Conservation (phyloP, 257 asterid genomes). For the Solanum chmielewskii region DNA sequence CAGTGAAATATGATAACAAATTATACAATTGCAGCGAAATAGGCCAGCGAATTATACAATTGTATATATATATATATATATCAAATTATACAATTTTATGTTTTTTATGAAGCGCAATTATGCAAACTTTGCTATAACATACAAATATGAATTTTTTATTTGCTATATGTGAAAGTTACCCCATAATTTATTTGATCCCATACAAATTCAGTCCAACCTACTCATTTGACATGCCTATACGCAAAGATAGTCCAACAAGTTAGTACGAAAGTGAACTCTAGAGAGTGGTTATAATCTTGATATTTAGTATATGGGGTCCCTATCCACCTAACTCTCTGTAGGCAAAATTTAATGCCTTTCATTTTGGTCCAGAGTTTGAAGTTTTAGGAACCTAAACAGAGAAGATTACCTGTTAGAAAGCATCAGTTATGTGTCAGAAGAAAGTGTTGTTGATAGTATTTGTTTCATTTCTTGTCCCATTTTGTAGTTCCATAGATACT, state of each 20-base stretch:
- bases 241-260: not conserved
- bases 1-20: too few species aligned
- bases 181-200: not conserved
- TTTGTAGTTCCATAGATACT: constrained; percentile 8
- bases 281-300: not conserved
- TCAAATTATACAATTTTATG: too few species aligned
- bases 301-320: not conserved
- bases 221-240: not conserved
- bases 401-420: not conserved
- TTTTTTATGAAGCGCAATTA: too few species aligned
- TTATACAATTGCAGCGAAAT: too few species aligned
- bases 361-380: not conserved
- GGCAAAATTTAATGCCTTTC: not conserved
- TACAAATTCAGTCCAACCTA: not conserved
- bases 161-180: too few species aligned
- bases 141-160: too few species aligned
- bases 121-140: too few species aligned
- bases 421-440: constrained; percentile 1
- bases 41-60: too few species aligned
- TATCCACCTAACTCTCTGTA: not conserved
- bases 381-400: not conserved
- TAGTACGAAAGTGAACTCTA: not conserved
- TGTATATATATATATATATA: too few species aligned
- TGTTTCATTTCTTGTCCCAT: constrained; percentile 1
- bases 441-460: not conserved